Conservation (phyloP, 306 rosid genomes). For the Dryas alaskensis region DNA sequence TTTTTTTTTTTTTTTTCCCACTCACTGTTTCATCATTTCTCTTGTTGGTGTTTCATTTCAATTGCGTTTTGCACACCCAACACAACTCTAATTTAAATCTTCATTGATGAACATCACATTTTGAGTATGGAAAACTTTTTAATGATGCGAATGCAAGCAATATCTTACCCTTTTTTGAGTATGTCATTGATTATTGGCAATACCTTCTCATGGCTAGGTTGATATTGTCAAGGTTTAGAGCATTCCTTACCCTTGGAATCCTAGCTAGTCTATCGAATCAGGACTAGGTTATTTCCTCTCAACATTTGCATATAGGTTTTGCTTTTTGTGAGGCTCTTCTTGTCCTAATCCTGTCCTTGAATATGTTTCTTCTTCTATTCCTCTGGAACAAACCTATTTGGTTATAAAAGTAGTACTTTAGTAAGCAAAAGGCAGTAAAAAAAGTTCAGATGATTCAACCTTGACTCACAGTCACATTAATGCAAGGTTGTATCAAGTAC, state of each 20-base stretch:
- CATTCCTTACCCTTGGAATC: not conserved
- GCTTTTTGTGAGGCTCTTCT: not conserved
- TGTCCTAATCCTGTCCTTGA: not conserved
- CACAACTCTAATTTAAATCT: not conserved
- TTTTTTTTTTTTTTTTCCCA: not conserved
- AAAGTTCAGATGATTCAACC: not conserved
- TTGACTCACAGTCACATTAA: not conserved
- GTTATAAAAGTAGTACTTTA: not conserved
- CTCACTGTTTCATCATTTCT: too few relatives aligned
- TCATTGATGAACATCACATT: not conserved
- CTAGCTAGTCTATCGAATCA: not conserved
- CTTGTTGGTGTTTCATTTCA: not conserved
- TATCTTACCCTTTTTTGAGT: too few relatives aligned
- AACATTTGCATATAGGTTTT: not conserved
- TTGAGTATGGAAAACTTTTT: not conserved
- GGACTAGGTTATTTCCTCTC: not conserved
- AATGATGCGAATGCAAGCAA: not conserved
- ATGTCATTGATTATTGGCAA: not conserved
- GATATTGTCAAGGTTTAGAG: not conserved
- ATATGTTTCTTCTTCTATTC: not conserved
- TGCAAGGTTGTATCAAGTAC: not conserved
- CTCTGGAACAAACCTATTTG: not conserved
- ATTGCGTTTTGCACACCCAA: not conserved
- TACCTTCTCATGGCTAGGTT: not conserved
- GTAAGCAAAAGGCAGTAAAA: not conserved